These are phyloP conservation scores for Thermothelomyces thermophilus DNA, from an alignment of 2,329 filamentous ascomycete species.

Conservation along the genomic window DNA sequence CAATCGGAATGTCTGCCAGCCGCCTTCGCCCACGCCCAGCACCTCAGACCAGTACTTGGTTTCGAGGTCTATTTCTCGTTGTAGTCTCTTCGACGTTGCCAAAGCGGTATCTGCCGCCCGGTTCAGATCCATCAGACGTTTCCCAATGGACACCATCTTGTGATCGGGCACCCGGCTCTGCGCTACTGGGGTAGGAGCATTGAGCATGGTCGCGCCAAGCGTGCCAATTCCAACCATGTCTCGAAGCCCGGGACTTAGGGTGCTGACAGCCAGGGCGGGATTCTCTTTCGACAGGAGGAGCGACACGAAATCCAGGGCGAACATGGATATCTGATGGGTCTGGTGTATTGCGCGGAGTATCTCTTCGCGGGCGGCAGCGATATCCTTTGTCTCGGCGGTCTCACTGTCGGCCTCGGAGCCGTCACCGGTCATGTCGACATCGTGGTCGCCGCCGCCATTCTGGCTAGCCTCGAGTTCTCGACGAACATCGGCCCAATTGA, in stretches of 20 bases:
- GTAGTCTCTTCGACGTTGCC: constrained; percentile 63
- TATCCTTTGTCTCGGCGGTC: constrained; percentile 35
- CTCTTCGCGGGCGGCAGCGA: constrained; percentile 47
- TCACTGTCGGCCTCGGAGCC: constrained; percentile 41
- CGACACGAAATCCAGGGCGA: constrained; percentile 76
- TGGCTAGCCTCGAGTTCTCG: constrained; percentile 55
- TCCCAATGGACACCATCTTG: constrained; percentile 56
- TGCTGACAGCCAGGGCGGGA: constrained; percentile 61
- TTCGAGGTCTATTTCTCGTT: constrained; percentile 72
- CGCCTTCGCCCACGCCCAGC: constrained; percentile 69
- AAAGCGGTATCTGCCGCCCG: constrained; percentile 67
- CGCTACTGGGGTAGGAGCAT: constrained; percentile 54
- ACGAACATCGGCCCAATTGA: constrained; percentile 67
- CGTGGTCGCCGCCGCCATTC: constrained; percentile 32
- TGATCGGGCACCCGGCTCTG: constrained; percentile 50
- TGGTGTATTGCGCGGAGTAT: constrained; percentile 51
- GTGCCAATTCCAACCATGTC: constrained; percentile 67
- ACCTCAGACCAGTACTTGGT: constrained; percentile 86
- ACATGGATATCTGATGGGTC: constrained; percentile 54
- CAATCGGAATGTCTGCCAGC: constrained; percentile 78
- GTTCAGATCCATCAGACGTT: constrained; percentile 71
- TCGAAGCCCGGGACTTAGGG: constrained; percentile 65
- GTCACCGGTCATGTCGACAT: constrained; percentile 40
- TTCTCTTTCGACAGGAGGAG: constrained; percentile 74
- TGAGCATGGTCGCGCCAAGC: constrained; percentile 60